These are phyloP conservation scores for Gossypium davidsonii DNA, from an alignment of 441 rosid genomes.

Conservation along the genomic window DNA sequence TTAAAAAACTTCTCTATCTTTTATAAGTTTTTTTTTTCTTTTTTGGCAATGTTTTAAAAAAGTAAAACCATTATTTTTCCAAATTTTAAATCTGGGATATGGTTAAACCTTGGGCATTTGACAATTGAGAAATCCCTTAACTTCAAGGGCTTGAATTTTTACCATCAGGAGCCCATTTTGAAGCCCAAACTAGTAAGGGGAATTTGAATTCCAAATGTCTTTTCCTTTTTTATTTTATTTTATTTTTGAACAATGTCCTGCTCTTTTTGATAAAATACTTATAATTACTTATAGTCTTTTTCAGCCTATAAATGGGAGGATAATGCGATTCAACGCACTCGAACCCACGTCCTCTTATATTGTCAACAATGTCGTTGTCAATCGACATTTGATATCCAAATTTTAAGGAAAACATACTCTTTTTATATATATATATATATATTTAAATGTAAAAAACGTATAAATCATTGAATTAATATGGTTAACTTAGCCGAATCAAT, in stretches of 20 bases:
- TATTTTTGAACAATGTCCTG: too few relatives aligned
- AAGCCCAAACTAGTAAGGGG: background rate
- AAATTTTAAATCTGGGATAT: background rate
- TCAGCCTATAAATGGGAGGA: fast-evolving
- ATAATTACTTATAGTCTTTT: fast-evolving
- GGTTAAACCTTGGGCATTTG: background rate
- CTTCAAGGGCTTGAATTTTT: background rate
- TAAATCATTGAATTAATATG: too few relatives aligned
- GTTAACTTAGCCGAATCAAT: too few relatives aligned
- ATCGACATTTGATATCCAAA: too few relatives aligned
- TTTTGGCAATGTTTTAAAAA: background rate
- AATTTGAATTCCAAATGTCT: background rate
- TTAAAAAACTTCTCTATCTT: background rate
- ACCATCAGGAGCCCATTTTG: background rate
- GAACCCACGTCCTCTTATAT: too few relatives aligned
- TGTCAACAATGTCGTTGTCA: too few relatives aligned
- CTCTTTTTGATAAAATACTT: too few relatives aligned
- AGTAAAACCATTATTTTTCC: background rate
- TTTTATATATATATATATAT: too few relatives aligned
- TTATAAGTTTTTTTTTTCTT: background rate
- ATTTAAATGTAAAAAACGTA: too few relatives aligned
- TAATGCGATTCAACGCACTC: too few relatives aligned
- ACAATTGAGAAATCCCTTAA: background rate
- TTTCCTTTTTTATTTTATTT: background rate
- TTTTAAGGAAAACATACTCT: too few relatives aligned